Base-by-base conservation (phyloP, 345 rosid genomes). In the Citrus sp. region DNA sequence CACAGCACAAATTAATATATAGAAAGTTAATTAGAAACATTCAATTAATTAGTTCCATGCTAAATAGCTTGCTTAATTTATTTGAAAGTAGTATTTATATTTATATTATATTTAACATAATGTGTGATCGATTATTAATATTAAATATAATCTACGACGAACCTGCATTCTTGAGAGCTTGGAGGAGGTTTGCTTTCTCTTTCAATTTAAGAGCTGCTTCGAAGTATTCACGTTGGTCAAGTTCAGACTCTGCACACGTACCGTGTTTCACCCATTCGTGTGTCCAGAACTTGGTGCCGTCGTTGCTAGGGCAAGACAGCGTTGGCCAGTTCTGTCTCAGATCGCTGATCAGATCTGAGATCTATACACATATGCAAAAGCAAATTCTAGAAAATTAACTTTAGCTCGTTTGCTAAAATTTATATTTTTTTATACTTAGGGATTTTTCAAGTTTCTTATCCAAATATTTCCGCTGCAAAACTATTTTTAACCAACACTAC, bases 221-320 rank as follows among this genome's bases (percentile, higher is more conserved):
- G 8, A 94, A 94, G 80, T 94, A 94, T 2, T 81, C 93, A 37
- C 78, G 95, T 74, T 91, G 94, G 79, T 86, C 90, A 32, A 94
- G 85, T 21, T 83, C 88, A 0, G 98, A 92, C 77, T 90, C 91
- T 0, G 98, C 78, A 83, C 98, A 94, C 1, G 98, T 93, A 1
- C 97, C 98, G 6, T 94, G 98, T 78, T 94, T 94, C 2, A 30
- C 79, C 98, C 97, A 94, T 72, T 94, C 97, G 65, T 94, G 95
- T 32, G 89, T 76, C 98, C 98, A 94, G 73, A 94, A 93, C 75
- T 70, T 79, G 25, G 30, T 37, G 9, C 96, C 97, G 30, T 88
- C 86, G 65, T 82, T 84, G 82, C 90, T 92, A 0, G 98, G 96
- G 82, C 98, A 94, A 1, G 97, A 10, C 38, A 94, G 80, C 0